Percentiles rank a stretch among this genome's conserved stretches.
phyloP scores from a whole-genome alignment of 805 yeast genomes.

The Hanseniaspora singularis region DNA sequence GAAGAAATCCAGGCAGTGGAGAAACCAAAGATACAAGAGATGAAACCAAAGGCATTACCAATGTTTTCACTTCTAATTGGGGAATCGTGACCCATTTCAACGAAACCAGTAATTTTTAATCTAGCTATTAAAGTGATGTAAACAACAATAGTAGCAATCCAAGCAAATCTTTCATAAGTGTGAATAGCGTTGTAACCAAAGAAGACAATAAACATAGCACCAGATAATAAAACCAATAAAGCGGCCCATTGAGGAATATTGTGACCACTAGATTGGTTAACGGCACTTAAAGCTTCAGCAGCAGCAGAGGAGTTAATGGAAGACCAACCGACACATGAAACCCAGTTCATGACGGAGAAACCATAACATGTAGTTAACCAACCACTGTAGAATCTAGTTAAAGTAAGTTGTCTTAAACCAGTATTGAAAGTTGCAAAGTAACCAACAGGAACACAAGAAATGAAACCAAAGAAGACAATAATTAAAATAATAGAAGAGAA shows the following conservation, averaged over 20 bases:
- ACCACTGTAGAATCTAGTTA: constrained; percentile 70
- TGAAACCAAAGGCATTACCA: constrained; percentile 70
- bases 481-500: constrained; percentile 61
- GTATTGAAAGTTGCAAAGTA: constrained; percentile 75
- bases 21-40: constrained; percentile 73
- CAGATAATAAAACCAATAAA: constrained; percentile 54
- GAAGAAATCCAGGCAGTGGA: constrained; percentile 95
- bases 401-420: constrained; percentile 79
- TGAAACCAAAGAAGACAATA: constrained; percentile 58
- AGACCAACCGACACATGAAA: constrained; percentile 93
- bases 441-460: constrained; percentile 74
- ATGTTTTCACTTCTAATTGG: constrained; percentile 54
- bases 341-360: constrained; percentile 60
- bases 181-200: constrained; percentile 81
- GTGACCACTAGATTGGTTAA: constrained; percentile 40
- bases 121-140: constrained; percentile 72
- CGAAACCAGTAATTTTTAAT: constrained; percentile 54
- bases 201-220: constrained; percentile 61
- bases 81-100: constrained; percentile 40
- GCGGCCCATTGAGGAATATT: constrained; percentile 84
- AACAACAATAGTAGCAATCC: constrained; percentile 69
- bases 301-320: constrained; percentile 84
- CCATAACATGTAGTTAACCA: constrained; percentile 54
- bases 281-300: constrained; percentile 69
- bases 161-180: constrained; percentile 67